phyloP scores from a whole-genome alignment of 768 basidiomycete genomes.

The Panellus pusillus region DNA sequence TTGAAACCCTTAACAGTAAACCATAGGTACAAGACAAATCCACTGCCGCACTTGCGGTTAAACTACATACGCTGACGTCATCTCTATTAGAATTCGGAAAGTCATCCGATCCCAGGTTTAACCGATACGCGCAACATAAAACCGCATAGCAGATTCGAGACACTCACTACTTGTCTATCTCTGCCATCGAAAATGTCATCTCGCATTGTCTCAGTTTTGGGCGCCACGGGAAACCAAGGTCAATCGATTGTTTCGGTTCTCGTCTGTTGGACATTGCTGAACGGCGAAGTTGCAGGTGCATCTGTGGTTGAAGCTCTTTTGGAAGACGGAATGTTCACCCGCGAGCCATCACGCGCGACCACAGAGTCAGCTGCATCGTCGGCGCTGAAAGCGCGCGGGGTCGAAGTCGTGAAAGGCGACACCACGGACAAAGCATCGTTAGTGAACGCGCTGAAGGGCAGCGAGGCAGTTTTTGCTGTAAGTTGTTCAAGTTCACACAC shows the following conservation, averaged over 20 bases:
- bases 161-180: no score
- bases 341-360: slow-evolving; percentile 33
- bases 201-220: slow-evolving; percentile 32
- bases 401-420: slow-evolving; percentile 20
- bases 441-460: slow-evolving; percentile 26
- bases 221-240: slow-evolving; percentile 39
- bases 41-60: no score
- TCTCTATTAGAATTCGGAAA: no score
- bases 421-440: slow-evolving; percentile 27
- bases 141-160: no score
- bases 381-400: slow-evolving; percentile 24
- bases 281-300: slow-evolving; percentile 21
- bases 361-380: slow-evolving; percentile 26
- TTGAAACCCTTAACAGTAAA: no score
- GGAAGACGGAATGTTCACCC: slow-evolving; percentile 35
- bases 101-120: no score
- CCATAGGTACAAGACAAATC: no score
- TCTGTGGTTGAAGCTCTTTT: slow-evolving; percentile 30
- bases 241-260: background rate
- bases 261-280: background rate
- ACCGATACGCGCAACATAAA: no score
- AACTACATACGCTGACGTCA: no score
- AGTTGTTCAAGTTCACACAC: no score
- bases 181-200: background rate
- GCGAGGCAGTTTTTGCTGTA: slow-evolving; percentile 35